Percentiles rank a stretch among this genome's conserved stretches.
Evolutionary conservation across 2,329 filamentous ascomycete species (phyloP).

Genomic region (Nothophoma quercina): DNA sequence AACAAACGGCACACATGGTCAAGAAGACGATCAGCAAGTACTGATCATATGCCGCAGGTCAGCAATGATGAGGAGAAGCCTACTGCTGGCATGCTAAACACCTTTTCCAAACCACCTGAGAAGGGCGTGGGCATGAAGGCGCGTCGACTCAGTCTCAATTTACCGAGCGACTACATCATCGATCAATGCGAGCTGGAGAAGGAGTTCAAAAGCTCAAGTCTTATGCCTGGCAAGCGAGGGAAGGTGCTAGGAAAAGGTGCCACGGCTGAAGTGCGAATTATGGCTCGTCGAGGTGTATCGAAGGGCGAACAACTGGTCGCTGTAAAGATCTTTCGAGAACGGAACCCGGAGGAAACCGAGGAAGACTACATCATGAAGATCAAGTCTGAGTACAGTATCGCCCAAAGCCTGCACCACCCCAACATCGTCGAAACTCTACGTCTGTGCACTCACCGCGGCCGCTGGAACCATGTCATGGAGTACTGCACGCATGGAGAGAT

Average conservation of each 20-base stretch:
- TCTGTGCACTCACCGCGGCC: conserved; percentile 74
- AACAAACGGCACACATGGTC: conserved; percentile 32
- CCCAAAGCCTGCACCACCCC: conserved; percentile 83
- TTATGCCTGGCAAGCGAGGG: conserved; percentile 74
- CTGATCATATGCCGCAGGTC: conserved; percentile 41
- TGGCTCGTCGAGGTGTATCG: conserved; percentile 71
- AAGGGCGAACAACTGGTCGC: conserved; percentile 75
- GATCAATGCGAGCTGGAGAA: conserved; percentile 72
- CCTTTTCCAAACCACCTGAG: conserved; percentile 60
- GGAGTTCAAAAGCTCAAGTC: conserved; percentile 72
- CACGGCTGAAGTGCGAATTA: conserved; percentile 81
- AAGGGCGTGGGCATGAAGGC: conserved; percentile 79
- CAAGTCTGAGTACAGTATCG: conserved; percentile 89
- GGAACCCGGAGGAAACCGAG: conserved; percentile 71
- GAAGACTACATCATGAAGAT: conserved; percentile 87
- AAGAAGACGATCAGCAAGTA: conserved; percentile 48
- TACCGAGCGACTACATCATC: conserved; percentile 77
- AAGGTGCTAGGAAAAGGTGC: conserved; percentile 83
- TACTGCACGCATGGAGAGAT: conserved; percentile 85
- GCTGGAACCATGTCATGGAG: conserved; percentile 94
- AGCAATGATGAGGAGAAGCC: conserved; percentile 35
- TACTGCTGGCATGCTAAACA: conserved; percentile 44
- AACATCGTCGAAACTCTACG: conserved; percentile 85
- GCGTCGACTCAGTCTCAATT: conserved; percentile 75
- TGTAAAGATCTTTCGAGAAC: conserved; percentile 85